phyloP scores from a whole-genome alignment of 768 basidiomycete genomes.

The Multifurca ochricompacta region DNA sequence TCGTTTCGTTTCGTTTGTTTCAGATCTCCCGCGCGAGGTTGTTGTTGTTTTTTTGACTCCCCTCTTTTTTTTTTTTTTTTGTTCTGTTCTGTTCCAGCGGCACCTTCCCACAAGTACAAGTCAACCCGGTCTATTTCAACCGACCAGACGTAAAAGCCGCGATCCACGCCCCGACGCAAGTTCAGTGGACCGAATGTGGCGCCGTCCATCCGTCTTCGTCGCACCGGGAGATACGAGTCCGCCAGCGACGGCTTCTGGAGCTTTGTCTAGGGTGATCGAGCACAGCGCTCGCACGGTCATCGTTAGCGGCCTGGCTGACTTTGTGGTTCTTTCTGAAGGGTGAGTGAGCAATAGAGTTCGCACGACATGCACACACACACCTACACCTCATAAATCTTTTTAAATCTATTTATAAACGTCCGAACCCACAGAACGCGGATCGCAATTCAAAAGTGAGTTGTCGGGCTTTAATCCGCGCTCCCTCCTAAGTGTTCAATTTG shows the following conservation, averaged over 20 bases:
- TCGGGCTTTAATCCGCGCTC: not conserved
- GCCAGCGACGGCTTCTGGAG: not conserved
- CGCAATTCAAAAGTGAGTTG: constrained; percentile 19
- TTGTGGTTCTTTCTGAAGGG: constrained; percentile 14
- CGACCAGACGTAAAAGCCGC: constrained; percentile 19
- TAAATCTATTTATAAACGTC: not conserved
- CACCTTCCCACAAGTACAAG: constrained; percentile 15
- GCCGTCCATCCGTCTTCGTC: not conserved
- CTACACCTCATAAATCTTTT: too few relatives aligned
- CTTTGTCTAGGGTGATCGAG: constrained; percentile 15
- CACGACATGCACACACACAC: too few relatives aligned
- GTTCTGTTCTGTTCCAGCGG: constrained; percentile 9
- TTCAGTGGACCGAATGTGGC: constrained; percentile 18
- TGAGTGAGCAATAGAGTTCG: too few relatives aligned
- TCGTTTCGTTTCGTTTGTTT: too few relatives aligned
- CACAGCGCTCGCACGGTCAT: constrained; percentile 9
- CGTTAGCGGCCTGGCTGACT: constrained; percentile 10
- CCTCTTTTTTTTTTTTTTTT: too few relatives aligned
- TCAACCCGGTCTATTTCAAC: constrained; percentile 18
- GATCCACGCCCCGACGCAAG: constrained; percentile 16
- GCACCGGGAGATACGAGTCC: constrained; percentile 5
- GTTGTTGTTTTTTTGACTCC: not conserved
- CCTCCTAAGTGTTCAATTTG: too few relatives aligned
- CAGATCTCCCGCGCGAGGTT: too few relatives aligned
- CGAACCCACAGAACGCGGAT: constrained; percentile 4